A percentile compares a stretch with the other conserved stretches of the same genome.
phyloP scores from a whole-genome alignment of 176 grass and related monocot genomes.

The Phragmites australis region DNA sequence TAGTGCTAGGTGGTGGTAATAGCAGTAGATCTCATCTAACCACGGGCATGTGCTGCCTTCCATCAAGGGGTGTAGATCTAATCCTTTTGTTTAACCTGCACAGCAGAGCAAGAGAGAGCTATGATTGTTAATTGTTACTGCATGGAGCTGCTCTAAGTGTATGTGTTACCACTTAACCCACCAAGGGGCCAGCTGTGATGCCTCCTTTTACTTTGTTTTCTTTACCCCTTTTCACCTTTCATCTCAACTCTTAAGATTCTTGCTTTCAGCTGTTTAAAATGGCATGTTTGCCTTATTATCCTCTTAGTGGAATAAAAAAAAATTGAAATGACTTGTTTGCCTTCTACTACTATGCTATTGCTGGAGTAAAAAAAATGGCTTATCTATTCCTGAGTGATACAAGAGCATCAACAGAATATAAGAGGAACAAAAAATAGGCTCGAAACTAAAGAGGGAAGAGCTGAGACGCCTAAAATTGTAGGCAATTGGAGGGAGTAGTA shows the following conservation, averaged over 20 bases:
- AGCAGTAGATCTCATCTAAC: constrained; percentile 49
- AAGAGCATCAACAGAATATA: neutral
- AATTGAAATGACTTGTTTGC: neutral
- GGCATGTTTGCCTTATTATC: neutral
- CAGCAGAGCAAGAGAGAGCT: constrained; percentile 19
- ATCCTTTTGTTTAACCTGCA: constrained; percentile 54
- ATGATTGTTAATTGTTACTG: constrained; percentile 29
- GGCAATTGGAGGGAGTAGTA: neutral
- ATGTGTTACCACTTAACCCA: constrained; percentile 43
- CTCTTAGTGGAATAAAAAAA: neutral
- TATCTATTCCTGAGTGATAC: neutral
- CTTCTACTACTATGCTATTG: neutral
- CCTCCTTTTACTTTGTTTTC: constrained; percentile 30
- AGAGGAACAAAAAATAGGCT: neutral
- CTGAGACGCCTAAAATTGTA: neutral
- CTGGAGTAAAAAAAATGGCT: neutral
- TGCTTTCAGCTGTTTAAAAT: constrained; percentile 12
- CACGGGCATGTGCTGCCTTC: constrained; percentile 44
- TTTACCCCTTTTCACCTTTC: constrained; percentile 46
- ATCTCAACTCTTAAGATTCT: constrained; percentile 45
- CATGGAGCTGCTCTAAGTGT: constrained; percentile 37
- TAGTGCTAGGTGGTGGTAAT: constrained; percentile 25
- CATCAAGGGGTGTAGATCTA: constrained; percentile 42
- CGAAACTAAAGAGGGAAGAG: neutral
- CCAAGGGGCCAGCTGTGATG: constrained; percentile 36